These are phyloP conservation scores for Aspergillus hancockii DNA, from an alignment of 495 filamentous ascomycete species.

Conservation along the genomic window DNA sequence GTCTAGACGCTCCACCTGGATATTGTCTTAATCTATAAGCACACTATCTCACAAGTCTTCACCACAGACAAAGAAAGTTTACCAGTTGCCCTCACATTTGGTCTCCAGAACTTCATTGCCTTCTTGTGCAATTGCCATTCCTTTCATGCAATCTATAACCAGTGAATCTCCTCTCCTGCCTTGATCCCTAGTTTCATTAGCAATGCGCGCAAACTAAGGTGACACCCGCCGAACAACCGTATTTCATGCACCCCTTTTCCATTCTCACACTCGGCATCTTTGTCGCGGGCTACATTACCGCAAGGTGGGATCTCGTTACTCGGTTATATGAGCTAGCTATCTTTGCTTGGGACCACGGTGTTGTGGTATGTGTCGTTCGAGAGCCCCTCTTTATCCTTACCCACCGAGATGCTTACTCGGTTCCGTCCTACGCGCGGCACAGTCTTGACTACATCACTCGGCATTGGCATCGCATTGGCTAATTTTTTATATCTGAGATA, in stretches of 20 bases:
- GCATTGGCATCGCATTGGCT: background rate
- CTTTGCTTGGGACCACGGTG: conserved; percentile 98
- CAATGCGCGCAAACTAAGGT: conserved; percentile 40
- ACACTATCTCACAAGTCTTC: background rate
- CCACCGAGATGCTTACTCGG: background rate
- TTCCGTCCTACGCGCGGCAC: background rate
- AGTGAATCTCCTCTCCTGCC: conserved; percentile 4
- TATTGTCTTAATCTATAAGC: background rate
- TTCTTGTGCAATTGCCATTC: conserved; percentile 7
- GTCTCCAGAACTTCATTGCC: background rate
- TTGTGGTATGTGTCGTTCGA: conserved; percentile 68
- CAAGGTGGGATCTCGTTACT: conserved; percentile 96
- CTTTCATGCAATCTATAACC: conserved; percentile 1
- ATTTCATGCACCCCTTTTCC: conserved; percentile 96
- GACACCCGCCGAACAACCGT: conserved; percentile 33
- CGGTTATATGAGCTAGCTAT: conserved; percentile 92
- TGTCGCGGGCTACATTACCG: conserved; percentile 98
- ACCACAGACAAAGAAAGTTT: conserved; percentile 4
- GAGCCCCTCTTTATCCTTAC: conserved; percentile 18
- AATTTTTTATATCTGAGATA: conserved; percentile 22
- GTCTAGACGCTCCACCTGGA: conserved; percentile 8
- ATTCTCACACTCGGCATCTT: conserved; percentile 94
- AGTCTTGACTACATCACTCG: background rate
- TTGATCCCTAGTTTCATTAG: conserved; percentile 17
- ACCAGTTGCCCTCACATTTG: background rate